phyloP scores from a whole-genome alignment of 768 basidiomycete genomes.

The Serendipita sp. region DNA sequence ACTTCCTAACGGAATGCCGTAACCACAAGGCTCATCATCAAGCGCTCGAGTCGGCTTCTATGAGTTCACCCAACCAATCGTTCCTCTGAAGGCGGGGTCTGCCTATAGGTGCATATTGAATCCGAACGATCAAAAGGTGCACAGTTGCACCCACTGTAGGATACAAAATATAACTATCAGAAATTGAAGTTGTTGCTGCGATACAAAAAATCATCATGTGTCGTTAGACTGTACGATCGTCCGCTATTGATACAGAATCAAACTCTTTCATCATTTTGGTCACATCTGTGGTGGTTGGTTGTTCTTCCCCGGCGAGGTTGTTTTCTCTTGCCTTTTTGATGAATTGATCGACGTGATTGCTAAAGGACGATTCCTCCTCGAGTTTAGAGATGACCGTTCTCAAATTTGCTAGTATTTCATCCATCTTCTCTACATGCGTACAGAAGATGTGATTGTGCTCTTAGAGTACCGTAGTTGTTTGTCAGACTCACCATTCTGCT shows the following conservation, averaged over 20 bases:
- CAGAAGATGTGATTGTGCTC: no score
- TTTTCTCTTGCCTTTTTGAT: neutral
- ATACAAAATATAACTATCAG: no score
- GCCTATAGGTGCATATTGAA: no score
- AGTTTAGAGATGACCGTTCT: neutral
- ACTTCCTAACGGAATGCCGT: neutral
- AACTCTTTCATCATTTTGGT: slow-evolving; percentile 1
- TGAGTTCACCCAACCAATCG: neutral
- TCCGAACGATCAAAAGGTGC: no score
- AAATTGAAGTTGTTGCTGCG: no score
- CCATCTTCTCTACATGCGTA: neutral
- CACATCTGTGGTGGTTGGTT: neutral
- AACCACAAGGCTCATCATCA: neutral
- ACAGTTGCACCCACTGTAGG: no score
- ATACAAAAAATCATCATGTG: no score
- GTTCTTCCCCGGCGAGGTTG: neutral
- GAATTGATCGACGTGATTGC: neutral
- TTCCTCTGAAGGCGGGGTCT: neutral
- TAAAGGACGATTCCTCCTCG: neutral
- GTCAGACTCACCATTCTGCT: no score
- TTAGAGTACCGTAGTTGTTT: no score
- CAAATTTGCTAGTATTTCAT: neutral
- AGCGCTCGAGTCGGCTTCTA: neutral
- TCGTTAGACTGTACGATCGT: no score
- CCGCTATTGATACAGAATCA: neutral